phyloP scores from a whole-genome alignment of 2,329 filamentous ascomycete genomes.

The Chalaropsis ovoidea region DNA sequence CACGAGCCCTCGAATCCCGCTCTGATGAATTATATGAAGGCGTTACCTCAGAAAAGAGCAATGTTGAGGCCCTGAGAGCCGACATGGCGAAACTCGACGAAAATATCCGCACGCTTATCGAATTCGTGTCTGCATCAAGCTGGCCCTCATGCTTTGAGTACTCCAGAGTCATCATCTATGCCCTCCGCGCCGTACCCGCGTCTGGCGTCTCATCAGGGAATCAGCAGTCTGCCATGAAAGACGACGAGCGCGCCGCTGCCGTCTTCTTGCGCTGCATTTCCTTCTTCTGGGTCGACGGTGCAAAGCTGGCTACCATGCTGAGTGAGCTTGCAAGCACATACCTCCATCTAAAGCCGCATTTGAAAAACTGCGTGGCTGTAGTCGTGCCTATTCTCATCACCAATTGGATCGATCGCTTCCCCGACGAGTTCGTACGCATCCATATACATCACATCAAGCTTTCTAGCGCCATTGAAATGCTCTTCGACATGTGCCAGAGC shows the following conservation, averaged over 20 bases:
- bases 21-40: slow-evolving; percentile 22
- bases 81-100: slow-evolving; percentile 40
- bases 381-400: slow-evolving; percentile 53
- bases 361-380: slow-evolving; percentile 54
- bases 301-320: slow-evolving; percentile 51
- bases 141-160: slow-evolving; percentile 53
- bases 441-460: slow-evolving; percentile 51
- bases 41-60: slow-evolving; percentile 17
- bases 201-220: slow-evolving; percentile 2
- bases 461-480: slow-evolving; percentile 55
- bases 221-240: slow-evolving; percentile 31
- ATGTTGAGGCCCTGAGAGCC: slow-evolving; percentile 19
- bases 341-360: slow-evolving; percentile 53
- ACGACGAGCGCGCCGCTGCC: slow-evolving; percentile 45
- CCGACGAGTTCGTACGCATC: slow-evolving; percentile 53
- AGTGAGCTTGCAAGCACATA: slow-evolving; percentile 59
- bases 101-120: slow-evolving; percentile 47
- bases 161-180: slow-evolving; percentile 44
- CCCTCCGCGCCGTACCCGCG: slow-evolving; percentile 33
- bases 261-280: slow-evolving; percentile 50
- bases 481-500: slow-evolving; percentile 61
- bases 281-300: slow-evolving; percentile 54
- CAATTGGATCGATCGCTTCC: slow-evolving; percentile 56
- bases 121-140: slow-evolving; percentile 55
- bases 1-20: slow-evolving; percentile 19